phyloP scores from a whole-genome alignment of 495 filamentous ascomycete genomes.

The Penicillium nucicola region DNA sequence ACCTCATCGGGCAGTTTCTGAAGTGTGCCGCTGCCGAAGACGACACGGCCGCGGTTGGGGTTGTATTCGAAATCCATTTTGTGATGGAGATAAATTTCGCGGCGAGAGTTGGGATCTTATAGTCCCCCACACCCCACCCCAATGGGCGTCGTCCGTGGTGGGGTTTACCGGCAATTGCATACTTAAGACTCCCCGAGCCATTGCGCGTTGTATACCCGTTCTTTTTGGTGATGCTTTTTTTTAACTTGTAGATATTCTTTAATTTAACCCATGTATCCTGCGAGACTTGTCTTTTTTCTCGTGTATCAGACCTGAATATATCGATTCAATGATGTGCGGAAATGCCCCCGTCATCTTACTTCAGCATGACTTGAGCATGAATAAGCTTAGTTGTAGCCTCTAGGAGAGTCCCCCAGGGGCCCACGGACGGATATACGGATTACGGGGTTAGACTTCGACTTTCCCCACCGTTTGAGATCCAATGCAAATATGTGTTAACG shows the following conservation, averaged over 20 bases:
- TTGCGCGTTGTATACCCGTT: too few species aligned
- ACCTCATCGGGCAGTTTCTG: constrained; percentile 60
- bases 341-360: constrained; percentile 8
- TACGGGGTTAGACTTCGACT: constrained; percentile 9
- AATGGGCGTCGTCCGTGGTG: constrained; percentile 27
- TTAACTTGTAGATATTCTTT: too few species aligned
- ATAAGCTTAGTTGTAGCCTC: too few species aligned
- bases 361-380: constrained; percentile 24
- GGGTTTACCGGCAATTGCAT: constrained; percentile 25
- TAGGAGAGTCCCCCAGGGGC: too few species aligned
- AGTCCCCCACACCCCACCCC: constrained; percentile 36
- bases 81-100: not conserved
- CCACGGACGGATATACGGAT: constrained; percentile 7
- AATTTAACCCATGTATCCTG: too few species aligned
- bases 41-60: constrained; percentile 54
- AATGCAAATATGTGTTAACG: not conserved
- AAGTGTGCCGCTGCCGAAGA: constrained; percentile 62
- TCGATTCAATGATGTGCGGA: not conserved
- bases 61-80: constrained; percentile 63
- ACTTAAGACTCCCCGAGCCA: constrained; percentile 6
- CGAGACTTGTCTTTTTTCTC: too few species aligned
- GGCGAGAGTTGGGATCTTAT: constrained; percentile 18
- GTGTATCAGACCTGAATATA: too few species aligned
- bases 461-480: not conserved
- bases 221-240: not conserved